Percentiles rank a stretch among this genome's conserved stretches.
phyloP scores from a whole-genome alignment of 2,329 filamentous ascomycete species.

The Diaporthe citrichinensis region DNA sequence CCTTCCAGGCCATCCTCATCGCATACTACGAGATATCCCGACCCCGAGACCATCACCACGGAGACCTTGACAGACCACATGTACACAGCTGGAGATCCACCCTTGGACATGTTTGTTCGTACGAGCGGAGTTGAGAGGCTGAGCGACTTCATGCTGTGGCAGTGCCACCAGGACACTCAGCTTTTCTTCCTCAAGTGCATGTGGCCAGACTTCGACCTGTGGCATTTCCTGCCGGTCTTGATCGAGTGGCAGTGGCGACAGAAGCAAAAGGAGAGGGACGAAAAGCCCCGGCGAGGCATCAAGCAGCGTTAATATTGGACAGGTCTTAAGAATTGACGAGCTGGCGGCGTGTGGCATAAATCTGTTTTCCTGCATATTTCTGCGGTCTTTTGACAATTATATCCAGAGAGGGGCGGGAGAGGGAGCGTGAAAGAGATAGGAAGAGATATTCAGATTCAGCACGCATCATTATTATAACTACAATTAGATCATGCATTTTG shows the following conservation, averaged over 20 bases:
- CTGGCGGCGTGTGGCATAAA: background rate
- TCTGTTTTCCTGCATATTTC: conserved; percentile 16
- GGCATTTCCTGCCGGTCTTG: conserved; percentile 92
- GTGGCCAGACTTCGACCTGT: conserved; percentile 97
- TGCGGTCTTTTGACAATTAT: conserved; percentile 30
- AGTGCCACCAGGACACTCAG: conserved; percentile 92
- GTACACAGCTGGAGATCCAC: conserved; percentile 88
- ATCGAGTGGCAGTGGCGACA: conserved; percentile 87
- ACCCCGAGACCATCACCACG: conserved; percentile 88
- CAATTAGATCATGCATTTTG: conserved; percentile 3
- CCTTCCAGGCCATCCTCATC: conserved; percentile 51
- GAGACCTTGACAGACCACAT: conserved; percentile 88
- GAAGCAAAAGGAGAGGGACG: conserved; percentile 69
- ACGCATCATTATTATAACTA: conserved; percentile 8
- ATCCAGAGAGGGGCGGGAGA: conserved; percentile 7
- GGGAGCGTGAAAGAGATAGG: background rate
- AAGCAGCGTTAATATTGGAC: conserved; percentile 49
- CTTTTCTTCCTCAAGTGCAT: conserved; percentile 92
- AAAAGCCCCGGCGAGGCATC: conserved; percentile 53
- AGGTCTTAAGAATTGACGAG: too few relatives aligned
- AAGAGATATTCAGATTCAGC: background rate
- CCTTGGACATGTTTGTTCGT: conserved; percentile 89
- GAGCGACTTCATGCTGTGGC: conserved; percentile 99
- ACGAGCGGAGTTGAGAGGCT: conserved; percentile 94
- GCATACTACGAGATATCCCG: conserved; percentile 64